These are phyloP conservation scores for Candida saitoana DNA, from an alignment of 805 yeast genomes.

Conservation along the genomic window DNA sequence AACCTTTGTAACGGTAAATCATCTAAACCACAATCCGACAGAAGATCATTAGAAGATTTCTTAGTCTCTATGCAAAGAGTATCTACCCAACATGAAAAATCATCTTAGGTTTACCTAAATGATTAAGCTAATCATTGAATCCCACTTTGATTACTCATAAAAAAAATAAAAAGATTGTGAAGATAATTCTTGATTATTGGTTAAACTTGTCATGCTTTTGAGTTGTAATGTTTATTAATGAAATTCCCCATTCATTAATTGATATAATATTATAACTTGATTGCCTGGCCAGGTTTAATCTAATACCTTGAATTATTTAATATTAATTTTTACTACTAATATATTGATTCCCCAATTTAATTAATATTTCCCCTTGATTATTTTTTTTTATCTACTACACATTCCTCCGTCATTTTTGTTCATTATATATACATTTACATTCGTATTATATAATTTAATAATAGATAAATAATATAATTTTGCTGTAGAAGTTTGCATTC, in stretches of 20 bases:
- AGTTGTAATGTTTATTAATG: not conserved
- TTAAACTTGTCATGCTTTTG: not conserved
- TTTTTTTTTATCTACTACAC: slow-evolving; percentile 9
- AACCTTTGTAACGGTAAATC: slow-evolving; percentile 81
- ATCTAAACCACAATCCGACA: slow-evolving; percentile 48
- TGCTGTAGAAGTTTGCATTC: no score
- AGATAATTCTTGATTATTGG: not conserved
- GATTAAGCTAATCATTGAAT: no score
- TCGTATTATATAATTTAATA: slow-evolving; percentile 23
- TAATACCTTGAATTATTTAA: not conserved
- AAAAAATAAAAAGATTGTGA: slow-evolving; percentile 6
- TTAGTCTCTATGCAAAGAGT: slow-evolving; percentile 85
- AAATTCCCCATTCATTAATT: slow-evolving; percentile 5
- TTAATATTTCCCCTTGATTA: slow-evolving; percentile 13
- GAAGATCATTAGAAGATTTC: slow-evolving; percentile 78
- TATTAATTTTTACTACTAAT: slow-evolving; percentile 3
- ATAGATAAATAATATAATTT: slow-evolving; percentile 5
- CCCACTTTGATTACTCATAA: slow-evolving; percentile 1
- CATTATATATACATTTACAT: slow-evolving; percentile 13
- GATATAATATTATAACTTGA: no score
- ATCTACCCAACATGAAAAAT: slow-evolving; percentile 84
- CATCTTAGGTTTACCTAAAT: slow-evolving; percentile 51
- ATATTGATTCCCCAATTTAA: slow-evolving; percentile 7
- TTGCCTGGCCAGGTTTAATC: not conserved
- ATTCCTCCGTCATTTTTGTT: slow-evolving; percentile 17